These are phyloP conservation scores for Rhizopogon vulgaris DNA, from an alignment of 768 basidiomycete species.

Conservation along the genomic window DNA sequence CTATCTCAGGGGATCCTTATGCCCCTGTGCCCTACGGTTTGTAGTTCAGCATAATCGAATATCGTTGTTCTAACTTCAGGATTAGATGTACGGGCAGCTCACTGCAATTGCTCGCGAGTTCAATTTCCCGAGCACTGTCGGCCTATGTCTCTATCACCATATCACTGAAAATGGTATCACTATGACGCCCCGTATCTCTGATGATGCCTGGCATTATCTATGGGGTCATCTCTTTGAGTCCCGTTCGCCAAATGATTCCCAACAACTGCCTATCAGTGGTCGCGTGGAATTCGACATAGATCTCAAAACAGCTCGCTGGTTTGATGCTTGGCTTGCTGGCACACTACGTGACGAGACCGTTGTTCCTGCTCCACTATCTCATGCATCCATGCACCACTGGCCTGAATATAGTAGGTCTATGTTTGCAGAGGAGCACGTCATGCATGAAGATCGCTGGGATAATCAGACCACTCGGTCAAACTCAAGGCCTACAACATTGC, in stretches of 20 bases:
- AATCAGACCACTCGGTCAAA: slow-evolving; percentile 5
- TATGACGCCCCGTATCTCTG: slow-evolving; percentile 67
- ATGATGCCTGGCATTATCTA: slow-evolving; percentile 69
- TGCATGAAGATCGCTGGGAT: slow-evolving; percentile 30
- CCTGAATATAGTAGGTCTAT: slow-evolving; percentile 51
- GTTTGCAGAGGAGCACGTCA: slow-evolving; percentile 36
- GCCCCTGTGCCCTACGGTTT: slow-evolving; percentile 70
- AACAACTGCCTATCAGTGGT: slow-evolving; percentile 59
- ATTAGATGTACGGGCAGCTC: slow-evolving; percentile 70
- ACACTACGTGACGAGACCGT: slow-evolving; percentile 37
- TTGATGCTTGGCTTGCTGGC: slow-evolving; percentile 60
- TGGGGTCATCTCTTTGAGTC: slow-evolving; percentile 59
- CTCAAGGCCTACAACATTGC: slow-evolving; percentile 26
- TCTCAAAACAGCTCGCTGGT: slow-evolving; percentile 70
- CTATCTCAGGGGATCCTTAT: slow-evolving; percentile 65
- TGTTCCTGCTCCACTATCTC: slow-evolving; percentile 30
- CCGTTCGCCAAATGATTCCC: slow-evolving; percentile 23
- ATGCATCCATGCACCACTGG: slow-evolving; percentile 44
- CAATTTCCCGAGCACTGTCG: slow-evolving; percentile 70
- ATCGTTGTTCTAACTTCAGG: background rate
- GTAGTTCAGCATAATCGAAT: slow-evolving; percentile 4
- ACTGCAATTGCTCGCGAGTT: slow-evolving; percentile 77
- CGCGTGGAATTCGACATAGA: slow-evolving; percentile 88
- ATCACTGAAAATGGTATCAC: slow-evolving; percentile 48
- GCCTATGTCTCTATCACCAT: slow-evolving; percentile 76